These are phyloP conservation scores for Vitis amurensis DNA, from an alignment of 164 flowering plant genomes.

Conservation along the genomic window DNA sequence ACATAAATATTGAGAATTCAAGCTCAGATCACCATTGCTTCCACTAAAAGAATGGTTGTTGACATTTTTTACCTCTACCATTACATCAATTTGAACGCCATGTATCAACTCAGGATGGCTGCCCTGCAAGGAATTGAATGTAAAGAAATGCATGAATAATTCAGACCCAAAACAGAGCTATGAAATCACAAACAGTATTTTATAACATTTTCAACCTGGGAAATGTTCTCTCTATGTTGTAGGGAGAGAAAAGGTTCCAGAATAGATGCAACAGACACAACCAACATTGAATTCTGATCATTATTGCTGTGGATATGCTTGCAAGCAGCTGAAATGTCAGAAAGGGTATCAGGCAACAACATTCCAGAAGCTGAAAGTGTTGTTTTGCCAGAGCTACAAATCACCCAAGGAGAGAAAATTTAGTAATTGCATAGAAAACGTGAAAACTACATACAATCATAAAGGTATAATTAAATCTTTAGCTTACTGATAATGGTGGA, in stretches of 20 bases:
- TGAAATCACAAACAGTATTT: not conserved
- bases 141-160: constrained; percentile 6
- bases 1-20: not conserved
- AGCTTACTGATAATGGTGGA: constrained; percentile 77
- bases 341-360: constrained; percentile 51
- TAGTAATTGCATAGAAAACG: not conserved
- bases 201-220: constrained; percentile 34
- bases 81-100: constrained; percentile 67
- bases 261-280: constrained; percentile 78
- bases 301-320: constrained; percentile 15
- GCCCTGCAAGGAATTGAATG: constrained; percentile 34
- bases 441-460: not conserved
- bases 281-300: constrained; percentile 25
- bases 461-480: not conserved
- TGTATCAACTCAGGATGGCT: constrained; percentile 53
- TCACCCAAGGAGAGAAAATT: constrained; percentile 5
- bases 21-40: not conserved
- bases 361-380: constrained; percentile 89
- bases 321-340: constrained; percentile 17
- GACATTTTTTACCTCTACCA: constrained; percentile 59
- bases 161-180: constrained; percentile 3
- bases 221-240: constrained; percentile 29
- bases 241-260: constrained; percentile 74
- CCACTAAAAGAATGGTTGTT: not conserved
- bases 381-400: constrained; percentile 71